A percentile compares a stretch with the other conserved stretches of the same genome.
These are phyloP conservation scores for Bothriochloa decipiens DNA, from an alignment of 176 grass and related monocot genomes.

Conservation along the genomic window DNA sequence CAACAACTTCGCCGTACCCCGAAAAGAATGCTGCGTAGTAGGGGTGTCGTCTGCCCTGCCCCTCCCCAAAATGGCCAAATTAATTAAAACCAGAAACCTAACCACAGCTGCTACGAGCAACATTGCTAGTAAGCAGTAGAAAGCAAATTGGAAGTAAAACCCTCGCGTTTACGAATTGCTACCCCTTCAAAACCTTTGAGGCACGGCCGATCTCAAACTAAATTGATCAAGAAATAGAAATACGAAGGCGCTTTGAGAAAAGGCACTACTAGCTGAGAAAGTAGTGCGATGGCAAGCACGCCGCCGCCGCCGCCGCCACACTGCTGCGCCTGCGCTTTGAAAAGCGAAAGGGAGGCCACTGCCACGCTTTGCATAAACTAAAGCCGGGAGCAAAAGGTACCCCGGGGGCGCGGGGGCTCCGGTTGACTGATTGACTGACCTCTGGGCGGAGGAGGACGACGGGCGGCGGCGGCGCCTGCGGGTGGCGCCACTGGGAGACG, in stretches of 20 bases:
- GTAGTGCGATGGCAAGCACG: not conserved
- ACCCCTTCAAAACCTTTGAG: not conserved
- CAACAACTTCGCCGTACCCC: conserved; percentile 15
- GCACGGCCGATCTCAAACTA: not conserved
- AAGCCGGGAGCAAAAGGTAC: not conserved
- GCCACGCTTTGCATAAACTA: conserved; percentile 12
- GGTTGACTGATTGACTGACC: conserved; percentile 39
- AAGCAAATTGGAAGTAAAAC: not conserved
- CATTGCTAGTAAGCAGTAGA: not conserved
- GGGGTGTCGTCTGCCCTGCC: not conserved
- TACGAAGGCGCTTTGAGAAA: conserved; percentile 8
- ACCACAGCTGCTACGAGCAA: not conserved
- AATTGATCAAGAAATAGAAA: not conserved
- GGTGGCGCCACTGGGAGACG: conserved; percentile 48
- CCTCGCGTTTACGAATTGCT: not conserved
- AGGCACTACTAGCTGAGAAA: not conserved
- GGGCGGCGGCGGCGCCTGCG: conserved; percentile 9
- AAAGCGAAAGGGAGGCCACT: not conserved
- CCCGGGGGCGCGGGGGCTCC: not conserved
- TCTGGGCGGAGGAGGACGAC: conserved; percentile 72
- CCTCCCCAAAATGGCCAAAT: not conserved
- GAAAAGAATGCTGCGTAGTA: not conserved
- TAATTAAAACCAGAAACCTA: not conserved
- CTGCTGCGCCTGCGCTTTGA: not conserved
- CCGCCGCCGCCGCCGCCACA: not conserved